Percentiles rank a stretch among this genome's conserved stretches.
Conservation (phyloP, 306 rosid species). For the Sicyos edulis region DNA sequence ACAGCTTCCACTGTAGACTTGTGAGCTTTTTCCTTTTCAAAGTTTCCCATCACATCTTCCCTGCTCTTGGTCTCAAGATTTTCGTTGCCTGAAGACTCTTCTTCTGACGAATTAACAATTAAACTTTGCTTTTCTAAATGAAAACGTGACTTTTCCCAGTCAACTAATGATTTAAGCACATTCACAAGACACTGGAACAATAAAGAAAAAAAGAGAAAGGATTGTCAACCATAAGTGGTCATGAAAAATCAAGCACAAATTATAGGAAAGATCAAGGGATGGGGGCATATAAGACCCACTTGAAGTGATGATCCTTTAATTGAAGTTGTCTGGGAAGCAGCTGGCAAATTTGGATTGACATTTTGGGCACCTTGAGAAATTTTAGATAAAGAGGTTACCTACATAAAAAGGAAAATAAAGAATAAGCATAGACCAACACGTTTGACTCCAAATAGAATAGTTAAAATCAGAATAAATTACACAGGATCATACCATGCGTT, state of each 20-base stretch:
- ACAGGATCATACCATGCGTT: constrained; percentile 67
- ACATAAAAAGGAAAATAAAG: constrained; percentile 11
- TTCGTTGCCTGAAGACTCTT: constrained; percentile 55
- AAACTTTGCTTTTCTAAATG: constrained; percentile 46
- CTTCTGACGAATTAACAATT: constrained; percentile 35
- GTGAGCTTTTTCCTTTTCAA: constrained; percentile 96
- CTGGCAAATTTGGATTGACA: constrained; percentile 72
- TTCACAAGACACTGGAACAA: constrained; percentile 80
- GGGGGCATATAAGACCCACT: constrained; percentile 43
- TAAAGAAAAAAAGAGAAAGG: constrained; percentile 25
- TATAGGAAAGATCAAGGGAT: constrained; percentile 19
- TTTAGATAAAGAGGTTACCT: constrained; percentile 91
- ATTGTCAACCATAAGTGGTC: background rate
- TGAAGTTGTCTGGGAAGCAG: constrained; percentile 65
- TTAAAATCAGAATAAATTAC: constrained; percentile 9
- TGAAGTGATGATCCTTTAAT: constrained; percentile 92
- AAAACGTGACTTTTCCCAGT: constrained; percentile 78
- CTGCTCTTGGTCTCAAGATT: constrained; percentile 59
- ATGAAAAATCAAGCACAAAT: constrained; percentile 18
- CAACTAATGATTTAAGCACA: constrained; percentile 92
- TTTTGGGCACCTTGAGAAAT: constrained; percentile 80
- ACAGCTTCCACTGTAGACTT: constrained; percentile 97
- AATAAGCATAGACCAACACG: background rate
- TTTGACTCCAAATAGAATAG: constrained; percentile 20
- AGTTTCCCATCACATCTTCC: constrained; percentile 61